Conservation (phyloP, 768 basidiomycete species). For the Scleroderma citrinum region DNA sequence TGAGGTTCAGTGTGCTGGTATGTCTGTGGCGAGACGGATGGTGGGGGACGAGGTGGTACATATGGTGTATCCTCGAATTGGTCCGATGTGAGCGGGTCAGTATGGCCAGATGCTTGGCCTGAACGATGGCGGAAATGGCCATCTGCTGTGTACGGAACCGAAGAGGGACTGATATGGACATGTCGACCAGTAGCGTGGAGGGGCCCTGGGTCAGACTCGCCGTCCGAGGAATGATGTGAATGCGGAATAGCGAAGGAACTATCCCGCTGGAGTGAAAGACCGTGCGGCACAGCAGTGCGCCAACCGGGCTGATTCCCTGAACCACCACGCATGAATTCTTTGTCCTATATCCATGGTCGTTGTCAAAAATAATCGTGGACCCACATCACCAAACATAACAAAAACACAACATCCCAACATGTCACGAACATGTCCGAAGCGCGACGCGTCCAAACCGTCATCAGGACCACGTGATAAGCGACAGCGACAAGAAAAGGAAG, state of each 20-base stretch:
- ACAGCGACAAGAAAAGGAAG: background rate
- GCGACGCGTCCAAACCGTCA: background rate
- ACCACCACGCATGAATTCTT: constrained; percentile 22
- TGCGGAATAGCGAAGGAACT: constrained; percentile 7
- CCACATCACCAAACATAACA: constrained; percentile 29
- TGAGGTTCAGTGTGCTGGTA: constrained; percentile 14
- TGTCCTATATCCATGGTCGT: constrained; percentile 17
- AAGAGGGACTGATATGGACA: constrained; percentile 8
- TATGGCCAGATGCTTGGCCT: constrained; percentile 10
- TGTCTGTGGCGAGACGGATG: constrained; percentile 11
- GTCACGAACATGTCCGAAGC: constrained; percentile 3
- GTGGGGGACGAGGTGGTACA: constrained; percentile 21
- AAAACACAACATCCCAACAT: constrained; percentile 10
- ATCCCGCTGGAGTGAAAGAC: constrained; percentile 8
- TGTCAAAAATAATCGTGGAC: constrained; percentile 25
- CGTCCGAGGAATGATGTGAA: constrained; percentile 13
- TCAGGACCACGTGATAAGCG: background rate
- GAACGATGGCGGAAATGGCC: constrained; percentile 6
- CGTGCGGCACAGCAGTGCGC: constrained; percentile 7
- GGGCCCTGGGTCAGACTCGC: constrained; percentile 15
- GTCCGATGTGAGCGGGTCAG: constrained; percentile 13
- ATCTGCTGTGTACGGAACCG: constrained; percentile 7
- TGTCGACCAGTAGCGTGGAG: constrained; percentile 5
- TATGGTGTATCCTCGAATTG: constrained; percentile 26
- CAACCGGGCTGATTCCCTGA: constrained; percentile 7